Percentiles rank a stretch among this genome's conserved stretches.
phyloP scores from a whole-genome alignment of 164 flowering plant genomes.

The Stephania japonica region DNA sequence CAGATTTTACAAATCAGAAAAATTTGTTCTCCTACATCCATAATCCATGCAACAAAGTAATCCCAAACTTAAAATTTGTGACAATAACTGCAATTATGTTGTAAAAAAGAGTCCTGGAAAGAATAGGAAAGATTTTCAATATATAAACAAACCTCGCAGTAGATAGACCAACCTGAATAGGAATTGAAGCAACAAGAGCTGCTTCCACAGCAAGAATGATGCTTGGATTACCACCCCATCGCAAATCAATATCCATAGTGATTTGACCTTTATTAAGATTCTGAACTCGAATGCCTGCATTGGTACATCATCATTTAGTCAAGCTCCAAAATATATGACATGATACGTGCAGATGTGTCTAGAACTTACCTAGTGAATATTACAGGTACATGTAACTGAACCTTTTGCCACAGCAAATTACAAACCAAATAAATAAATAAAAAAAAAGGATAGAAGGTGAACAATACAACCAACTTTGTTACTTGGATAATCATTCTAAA shows the following conservation, averaged over 20 bases:
- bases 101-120: background rate
- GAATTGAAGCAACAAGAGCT: slow-evolving; percentile 92
- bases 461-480: too few relatives aligned
- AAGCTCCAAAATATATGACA: background rate
- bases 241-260: slow-evolving; percentile 94
- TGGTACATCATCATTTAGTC: slow-evolving; percentile 6
- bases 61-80: background rate
- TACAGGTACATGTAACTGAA: background rate
- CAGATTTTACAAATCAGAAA: background rate
- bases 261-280: slow-evolving; percentile 94
- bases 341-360: background rate
- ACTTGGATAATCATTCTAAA: too few relatives aligned
- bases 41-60: background rate
- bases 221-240: slow-evolving; percentile 99
- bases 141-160: background rate
- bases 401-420: background rate
- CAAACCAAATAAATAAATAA: background rate
- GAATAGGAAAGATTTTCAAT: slow-evolving; percentile 3
- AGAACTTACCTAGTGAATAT: background rate
- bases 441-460: too few relatives aligned
- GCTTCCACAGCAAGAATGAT: slow-evolving; percentile 90
- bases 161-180: slow-evolving; percentile 71
- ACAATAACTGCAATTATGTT: background rate
- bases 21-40: background rate
- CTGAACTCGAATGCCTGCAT: slow-evolving; percentile 88